Base-by-base conservation (phyloP, 129 eudicot genomes). In the Chrysanthemum seticuspe region DNA sequence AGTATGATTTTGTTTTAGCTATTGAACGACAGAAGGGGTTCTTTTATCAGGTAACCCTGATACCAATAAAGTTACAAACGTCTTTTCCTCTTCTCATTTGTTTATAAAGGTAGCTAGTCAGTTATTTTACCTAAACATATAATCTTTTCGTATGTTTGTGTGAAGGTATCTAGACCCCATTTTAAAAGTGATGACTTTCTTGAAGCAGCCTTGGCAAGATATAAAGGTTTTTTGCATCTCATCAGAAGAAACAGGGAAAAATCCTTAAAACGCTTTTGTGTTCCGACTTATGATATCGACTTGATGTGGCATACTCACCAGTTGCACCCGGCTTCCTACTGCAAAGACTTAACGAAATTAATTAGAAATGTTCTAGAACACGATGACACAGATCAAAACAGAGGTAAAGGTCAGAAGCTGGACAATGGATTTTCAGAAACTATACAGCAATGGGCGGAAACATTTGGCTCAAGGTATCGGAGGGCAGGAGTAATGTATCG, bases 231-330 rank as follows among this genome's bases (percentile, higher is more conserved):
- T 80, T 64, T 95, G 80, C 92, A 95, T 78, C 74, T 90, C 62
- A 95, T 95, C 48, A 90, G 80, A 81, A 86, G 89, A 91, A 95
- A 95, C 81, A 85, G 77, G 72, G 97, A 95, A 81, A 82, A 72
- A 68, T 74, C 83, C 16, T 21, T 90, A 19, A 85, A 65, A 57
- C 85, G 89, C 61, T 95, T 95, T 79, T 88, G 91, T 61, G 99
- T 95, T 75, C 99, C 99, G 6, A 95, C 99, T 69, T 95, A 95
- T 58, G 99, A 95, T 75, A 70, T 95, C 65, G 99, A 95, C 84
- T 86, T 95, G 47, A 90, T 95, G 47, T 95, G 99, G 99, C 99
- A 95, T 79, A 78, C 99, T 67, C 99, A 95, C 76, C 99, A 95
- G 73, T 81, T 95, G 60, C 86, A 95, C 71, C 97, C 99, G 13